These are phyloP conservation scores for Diplodia scrobiculata DNA, from an alignment of 2,329 filamentous ascomycete genomes.

Conservation along the genomic window DNA sequence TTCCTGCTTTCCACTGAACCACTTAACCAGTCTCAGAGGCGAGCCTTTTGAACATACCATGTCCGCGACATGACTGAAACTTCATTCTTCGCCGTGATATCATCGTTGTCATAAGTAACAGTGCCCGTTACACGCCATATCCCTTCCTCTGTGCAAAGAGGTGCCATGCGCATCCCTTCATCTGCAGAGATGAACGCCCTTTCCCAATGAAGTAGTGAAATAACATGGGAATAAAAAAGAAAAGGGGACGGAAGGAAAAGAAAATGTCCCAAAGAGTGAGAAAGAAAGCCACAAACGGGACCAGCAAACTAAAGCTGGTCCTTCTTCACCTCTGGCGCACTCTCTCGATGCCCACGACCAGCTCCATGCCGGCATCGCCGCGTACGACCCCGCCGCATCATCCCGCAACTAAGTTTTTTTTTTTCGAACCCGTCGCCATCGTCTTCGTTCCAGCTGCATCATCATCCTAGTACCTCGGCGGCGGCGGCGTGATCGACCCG, in stretches of 20 bases:
- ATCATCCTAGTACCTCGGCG: neutral
- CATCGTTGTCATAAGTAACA: neutral
- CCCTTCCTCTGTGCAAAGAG: neutral
- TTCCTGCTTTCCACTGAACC: neutral
- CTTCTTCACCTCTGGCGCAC: neutral
- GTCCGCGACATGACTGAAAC: neutral
- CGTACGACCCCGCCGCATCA: too few relatives aligned
- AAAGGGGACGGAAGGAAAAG: neutral
- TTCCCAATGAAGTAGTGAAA: neutral
- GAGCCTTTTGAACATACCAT: neutral
- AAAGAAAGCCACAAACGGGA: neutral
- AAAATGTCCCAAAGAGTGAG: neutral
- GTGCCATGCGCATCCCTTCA: neutral
- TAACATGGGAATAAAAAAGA: neutral
- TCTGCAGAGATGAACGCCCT: neutral
- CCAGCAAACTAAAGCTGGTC: neutral
- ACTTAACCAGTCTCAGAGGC: neutral
- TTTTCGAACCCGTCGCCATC: too few relatives aligned
- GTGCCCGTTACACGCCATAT: neutral
- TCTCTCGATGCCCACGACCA: neutral
- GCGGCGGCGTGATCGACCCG: conserved; percentile 6
- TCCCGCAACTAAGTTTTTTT: too few relatives aligned
- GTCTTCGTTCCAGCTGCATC: neutral
- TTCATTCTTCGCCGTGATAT: conserved; percentile 7
- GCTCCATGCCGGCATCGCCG: neutral